A percentile compares a stretch with the other conserved stretches of the same genome.
Conservation (phyloP, 495 filamentous ascomycete genomes). For the Trichoderma asperelloides region DNA sequence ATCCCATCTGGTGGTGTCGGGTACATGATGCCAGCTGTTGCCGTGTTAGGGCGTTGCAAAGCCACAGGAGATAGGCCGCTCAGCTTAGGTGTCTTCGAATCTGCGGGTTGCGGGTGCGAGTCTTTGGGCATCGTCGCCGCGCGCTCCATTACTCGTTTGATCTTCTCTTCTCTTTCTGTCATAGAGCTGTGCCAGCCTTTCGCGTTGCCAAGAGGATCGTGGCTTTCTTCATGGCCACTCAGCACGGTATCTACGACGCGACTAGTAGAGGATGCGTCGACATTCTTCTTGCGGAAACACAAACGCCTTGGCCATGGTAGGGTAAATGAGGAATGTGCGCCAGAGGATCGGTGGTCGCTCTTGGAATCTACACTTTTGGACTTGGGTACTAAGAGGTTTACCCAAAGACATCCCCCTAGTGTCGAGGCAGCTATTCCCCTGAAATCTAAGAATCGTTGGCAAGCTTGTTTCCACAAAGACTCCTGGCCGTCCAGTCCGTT, state of each 20-base stretch:
- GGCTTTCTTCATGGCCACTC: constrained; percentile 16
- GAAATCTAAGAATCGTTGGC: constrained; percentile 32
- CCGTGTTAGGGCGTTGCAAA: constrained; percentile 41
- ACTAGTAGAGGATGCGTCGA: neutral
- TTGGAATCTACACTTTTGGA: neutral
- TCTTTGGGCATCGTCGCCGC: constrained; percentile 28
- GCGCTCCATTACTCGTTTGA: constrained; percentile 38
- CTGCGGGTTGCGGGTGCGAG: constrained; percentile 20
- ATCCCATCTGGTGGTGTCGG: constrained; percentile 80
- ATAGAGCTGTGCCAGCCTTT: constrained; percentile 56
- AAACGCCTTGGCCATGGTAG: constrained; percentile 39
- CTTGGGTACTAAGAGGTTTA: constrained; percentile 20
- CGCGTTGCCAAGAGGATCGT: constrained; percentile 58
- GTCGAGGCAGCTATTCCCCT: constrained; percentile 30
- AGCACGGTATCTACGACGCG: constrained; percentile 12
- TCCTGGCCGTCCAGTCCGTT: constrained; percentile 30
- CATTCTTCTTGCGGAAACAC: constrained; percentile 37
- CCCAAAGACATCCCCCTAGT: constrained; percentile 26
- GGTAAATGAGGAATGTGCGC: neutral
- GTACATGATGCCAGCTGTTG: constrained; percentile 60
- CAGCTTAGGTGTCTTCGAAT: constrained; percentile 25
- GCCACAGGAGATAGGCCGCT: constrained; percentile 32
- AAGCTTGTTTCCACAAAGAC: constrained; percentile 30
- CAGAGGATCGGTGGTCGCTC: neutral
- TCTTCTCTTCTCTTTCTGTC: constrained; percentile 36